These are phyloP conservation scores for Starmera stellimalicola DNA, from an alignment of 1,139 yeast genomes.

Conservation along the genomic window DNA sequence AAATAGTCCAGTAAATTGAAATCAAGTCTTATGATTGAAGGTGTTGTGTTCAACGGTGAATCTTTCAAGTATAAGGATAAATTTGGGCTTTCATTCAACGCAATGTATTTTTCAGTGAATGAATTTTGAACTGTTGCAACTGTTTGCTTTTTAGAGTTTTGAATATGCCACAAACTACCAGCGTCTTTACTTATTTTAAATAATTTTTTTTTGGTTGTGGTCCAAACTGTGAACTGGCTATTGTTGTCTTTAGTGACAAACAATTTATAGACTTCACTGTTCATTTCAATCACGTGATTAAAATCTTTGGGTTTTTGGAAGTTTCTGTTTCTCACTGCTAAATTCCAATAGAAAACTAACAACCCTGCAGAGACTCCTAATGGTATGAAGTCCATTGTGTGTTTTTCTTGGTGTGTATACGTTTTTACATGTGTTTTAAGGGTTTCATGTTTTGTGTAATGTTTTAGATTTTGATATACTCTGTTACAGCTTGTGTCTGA, in stretches of 20 bases:
- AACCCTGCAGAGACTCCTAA: no score
- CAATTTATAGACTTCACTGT: background rate
- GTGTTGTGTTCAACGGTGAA: slow-evolving; percentile 1
- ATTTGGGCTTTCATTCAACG: background rate
- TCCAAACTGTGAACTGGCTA: background rate
- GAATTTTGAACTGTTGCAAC: background rate
- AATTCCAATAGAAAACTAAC: no score
- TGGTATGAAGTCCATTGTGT: no score
- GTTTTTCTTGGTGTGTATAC: no score
- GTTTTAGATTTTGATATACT: no score
- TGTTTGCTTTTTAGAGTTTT: background rate
- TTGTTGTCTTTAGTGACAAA: background rate
- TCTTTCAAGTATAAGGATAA: background rate
- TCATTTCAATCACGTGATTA: background rate
- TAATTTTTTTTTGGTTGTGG: background rate
- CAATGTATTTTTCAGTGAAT: slow-evolving; percentile 1
- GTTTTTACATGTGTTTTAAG: no score
- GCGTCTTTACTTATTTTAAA: background rate
- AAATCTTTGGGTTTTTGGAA: background rate
- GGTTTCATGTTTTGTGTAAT: no score
- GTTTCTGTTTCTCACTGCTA: background rate
- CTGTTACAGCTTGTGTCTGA: no score
- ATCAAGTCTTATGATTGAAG: slow-evolving; percentile 1
- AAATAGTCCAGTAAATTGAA: background rate
- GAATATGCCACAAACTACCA: slow-evolving; percentile 1